These are phyloP conservation scores for Aspergillus bridgeri DNA, from an alignment of 495 filamentous ascomycete genomes.

Conservation along the genomic window DNA sequence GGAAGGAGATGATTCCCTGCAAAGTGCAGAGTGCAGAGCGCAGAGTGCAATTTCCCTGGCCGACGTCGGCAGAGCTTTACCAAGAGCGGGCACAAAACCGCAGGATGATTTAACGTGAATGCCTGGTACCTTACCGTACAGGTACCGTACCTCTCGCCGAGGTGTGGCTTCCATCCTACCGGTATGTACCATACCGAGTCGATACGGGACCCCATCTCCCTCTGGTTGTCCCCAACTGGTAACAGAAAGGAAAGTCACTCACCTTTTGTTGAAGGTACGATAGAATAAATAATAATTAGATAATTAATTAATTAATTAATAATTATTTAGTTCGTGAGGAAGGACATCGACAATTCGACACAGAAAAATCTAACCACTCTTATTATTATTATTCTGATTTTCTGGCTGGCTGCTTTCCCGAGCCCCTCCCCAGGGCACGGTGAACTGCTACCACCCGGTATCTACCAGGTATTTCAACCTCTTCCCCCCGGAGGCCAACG, in stretches of 20 bases:
- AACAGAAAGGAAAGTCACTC: constrained; percentile 7
- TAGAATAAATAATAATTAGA: constrained; percentile 4
- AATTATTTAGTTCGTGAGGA: no score
- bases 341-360: neutral
- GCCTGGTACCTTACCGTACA: constrained; percentile 5
- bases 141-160: constrained; percentile 20
- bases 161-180: no score
- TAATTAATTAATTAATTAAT: neutral
- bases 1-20: no score
- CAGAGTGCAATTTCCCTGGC: no score
- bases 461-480: constrained; percentile 24
- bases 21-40: no score
- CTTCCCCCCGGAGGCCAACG: constrained; percentile 12
- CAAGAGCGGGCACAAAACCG: no score
- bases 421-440: neutral
- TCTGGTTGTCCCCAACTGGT: constrained; percentile 9
- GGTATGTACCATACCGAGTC: constrained; percentile 4
- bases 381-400: neutral
- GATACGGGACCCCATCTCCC: neutral
- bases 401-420: constrained; percentile 6
- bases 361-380: neutral
- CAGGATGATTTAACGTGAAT: no score
- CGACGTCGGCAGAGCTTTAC: neutral
- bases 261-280: no score
- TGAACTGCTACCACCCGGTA: neutral